phyloP scores from a whole-genome alignment of 148 eudicot genomes.

The Silene latifolia region DNA sequence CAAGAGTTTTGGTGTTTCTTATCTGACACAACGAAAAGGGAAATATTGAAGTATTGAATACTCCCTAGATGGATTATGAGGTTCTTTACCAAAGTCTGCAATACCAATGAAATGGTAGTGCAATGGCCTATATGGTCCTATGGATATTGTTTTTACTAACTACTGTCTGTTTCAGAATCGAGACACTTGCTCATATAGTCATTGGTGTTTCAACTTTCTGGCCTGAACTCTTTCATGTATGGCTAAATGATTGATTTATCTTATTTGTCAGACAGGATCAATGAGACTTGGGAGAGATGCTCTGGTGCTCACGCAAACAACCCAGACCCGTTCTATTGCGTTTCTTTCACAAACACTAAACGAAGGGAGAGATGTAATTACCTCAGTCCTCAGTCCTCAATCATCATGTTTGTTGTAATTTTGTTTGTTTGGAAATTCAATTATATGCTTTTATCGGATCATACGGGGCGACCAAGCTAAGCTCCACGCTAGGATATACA shows the following conservation, averaged over 20 bases:
- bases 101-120: too few species aligned
- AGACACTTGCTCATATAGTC: neutral
- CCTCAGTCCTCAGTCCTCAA: neutral
- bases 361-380: conserved; percentile 63
- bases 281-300: conserved; percentile 87
- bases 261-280: conserved; percentile 58
- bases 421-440: neutral
- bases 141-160: too few species aligned
- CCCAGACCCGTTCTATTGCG: conserved; percentile 69
- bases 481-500: neutral
- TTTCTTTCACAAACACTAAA: conserved; percentile 76
- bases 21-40: neutral
- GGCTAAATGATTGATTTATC: conserved; percentile 8
- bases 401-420: neutral
- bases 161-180: neutral
- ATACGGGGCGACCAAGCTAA: neutral
- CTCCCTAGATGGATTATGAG: neutral
- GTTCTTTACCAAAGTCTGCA: neutral
- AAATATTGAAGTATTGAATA: too few species aligned
- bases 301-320: conserved; percentile 68
- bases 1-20: neutral
- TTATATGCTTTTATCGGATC: neutral
- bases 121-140: too few species aligned
- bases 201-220: neutral
- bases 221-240: neutral